A percentile compares a stretch with the other conserved stretches of the same genome.
Conservation (phyloP, 2,329 filamentous ascomycete species). For the Beauveria scarabaeidicola region DNA sequence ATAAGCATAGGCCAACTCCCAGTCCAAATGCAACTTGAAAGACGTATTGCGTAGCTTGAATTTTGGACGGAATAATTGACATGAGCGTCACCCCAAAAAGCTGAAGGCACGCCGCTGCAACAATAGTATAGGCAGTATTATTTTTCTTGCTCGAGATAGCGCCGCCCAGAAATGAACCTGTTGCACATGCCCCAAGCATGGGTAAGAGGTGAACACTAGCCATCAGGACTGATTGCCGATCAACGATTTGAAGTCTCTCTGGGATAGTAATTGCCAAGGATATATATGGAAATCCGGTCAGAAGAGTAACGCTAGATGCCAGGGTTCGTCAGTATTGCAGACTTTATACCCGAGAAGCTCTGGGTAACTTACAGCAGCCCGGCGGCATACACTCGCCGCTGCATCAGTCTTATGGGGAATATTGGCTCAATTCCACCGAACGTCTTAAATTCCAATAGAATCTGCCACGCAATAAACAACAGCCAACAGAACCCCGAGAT, state of each 20-base stretch:
- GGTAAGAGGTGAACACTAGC: conserved; percentile 51
- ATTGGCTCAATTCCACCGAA: conserved; percentile 41
- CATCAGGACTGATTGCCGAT: conserved; percentile 41
- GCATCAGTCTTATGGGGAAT: conserved; percentile 42
- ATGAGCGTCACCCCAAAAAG: conserved; percentile 44
- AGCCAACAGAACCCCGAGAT: conserved; percentile 40
- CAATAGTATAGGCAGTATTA: conserved; percentile 42
- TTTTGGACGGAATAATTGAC: conserved; percentile 29
- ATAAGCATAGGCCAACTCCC: conserved; percentile 50
- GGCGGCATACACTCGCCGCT: conserved; percentile 40
- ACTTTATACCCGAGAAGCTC: no score
- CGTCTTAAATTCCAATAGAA: conserved; percentile 30
- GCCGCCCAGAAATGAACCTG: conserved; percentile 48
- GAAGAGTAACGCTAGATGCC: conserved; percentile 39
- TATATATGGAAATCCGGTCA: conserved; percentile 51
- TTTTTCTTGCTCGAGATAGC: conserved; percentile 45
- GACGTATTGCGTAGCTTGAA: conserved; percentile 38
- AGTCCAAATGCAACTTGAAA: conserved; percentile 50
- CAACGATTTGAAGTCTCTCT: conserved; percentile 52
- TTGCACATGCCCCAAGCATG: conserved; percentile 46
- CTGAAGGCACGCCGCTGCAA: conserved; percentile 42
- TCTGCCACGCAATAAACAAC: conserved; percentile 43
- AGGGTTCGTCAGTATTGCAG: conserved; percentile 13
- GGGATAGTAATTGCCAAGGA: conserved; percentile 50
- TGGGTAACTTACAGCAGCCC: conserved; percentile 37